phyloP scores from a whole-genome alignment of 2,329 filamentous ascomycete genomes.

The Metarhizium sp. region DNA sequence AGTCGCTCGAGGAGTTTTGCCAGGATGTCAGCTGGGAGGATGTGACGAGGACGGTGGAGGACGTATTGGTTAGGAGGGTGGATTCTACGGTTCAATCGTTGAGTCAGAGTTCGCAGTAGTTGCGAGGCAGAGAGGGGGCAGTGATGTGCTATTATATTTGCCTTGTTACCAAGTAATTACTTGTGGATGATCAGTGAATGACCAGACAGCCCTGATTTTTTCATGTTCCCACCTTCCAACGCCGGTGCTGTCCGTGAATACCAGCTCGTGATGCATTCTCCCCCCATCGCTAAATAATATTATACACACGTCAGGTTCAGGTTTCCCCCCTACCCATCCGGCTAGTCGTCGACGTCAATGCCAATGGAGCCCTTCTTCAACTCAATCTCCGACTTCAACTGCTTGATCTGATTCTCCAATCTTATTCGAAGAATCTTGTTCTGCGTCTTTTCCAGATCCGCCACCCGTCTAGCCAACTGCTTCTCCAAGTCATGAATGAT shows the following conservation, averaged over 20 bases:
- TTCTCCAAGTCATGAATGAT: conserved; percentile 45
- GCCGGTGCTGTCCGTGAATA: background rate
- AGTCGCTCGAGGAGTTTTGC: conserved; percentile 24
- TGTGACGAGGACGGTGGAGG: conserved; percentile 22
- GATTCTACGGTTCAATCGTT: conserved; percentile 12
- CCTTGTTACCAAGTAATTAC: background rate
- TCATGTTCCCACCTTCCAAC: background rate
- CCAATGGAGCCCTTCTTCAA: conserved; percentile 35
- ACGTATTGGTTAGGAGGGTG: conserved; percentile 18
- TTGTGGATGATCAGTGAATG: background rate
- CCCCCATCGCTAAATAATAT: background rate
- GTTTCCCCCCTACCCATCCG: background rate
- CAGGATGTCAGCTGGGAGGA: conserved; percentile 21
- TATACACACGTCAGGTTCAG: background rate
- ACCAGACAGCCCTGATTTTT: background rate
- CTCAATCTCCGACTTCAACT: conserved; percentile 34
- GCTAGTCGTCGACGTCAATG: conserved; percentile 27
- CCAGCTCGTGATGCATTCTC: background rate
- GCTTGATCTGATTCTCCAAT: conserved; percentile 39
- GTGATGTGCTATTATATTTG: background rate
- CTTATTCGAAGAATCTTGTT: conserved; percentile 42
- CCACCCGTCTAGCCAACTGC: conserved; percentile 35
- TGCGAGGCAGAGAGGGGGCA: background rate
- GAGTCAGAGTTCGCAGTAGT: conserved; percentile 2
- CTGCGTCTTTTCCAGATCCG: conserved; percentile 31